These are phyloP conservation scores for Coprinopsis marcescibilis DNA, from an alignment of 768 basidiomycete species.

Conservation along the genomic window DNA sequence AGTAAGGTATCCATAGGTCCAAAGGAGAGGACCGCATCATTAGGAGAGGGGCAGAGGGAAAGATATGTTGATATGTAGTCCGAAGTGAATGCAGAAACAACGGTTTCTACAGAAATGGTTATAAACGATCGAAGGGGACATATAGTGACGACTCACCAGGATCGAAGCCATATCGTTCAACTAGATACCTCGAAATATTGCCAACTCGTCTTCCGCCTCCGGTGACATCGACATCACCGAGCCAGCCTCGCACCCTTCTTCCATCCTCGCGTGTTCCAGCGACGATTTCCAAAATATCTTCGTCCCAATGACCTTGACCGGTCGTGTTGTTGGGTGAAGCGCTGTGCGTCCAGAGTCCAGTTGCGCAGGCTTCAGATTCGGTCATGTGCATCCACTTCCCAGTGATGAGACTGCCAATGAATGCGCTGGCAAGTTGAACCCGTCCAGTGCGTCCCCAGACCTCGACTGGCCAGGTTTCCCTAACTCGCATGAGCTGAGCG, in stretches of 20 bases:
- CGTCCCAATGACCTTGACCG: slow-evolving; percentile 67
- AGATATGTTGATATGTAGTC: slow-evolving; percentile 75
- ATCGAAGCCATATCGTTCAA: slow-evolving; percentile 78
- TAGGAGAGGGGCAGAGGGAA: slow-evolving; percentile 63
- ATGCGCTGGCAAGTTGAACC: slow-evolving; percentile 72
- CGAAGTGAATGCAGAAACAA: slow-evolving; percentile 71
- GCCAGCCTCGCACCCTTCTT: slow-evolving; percentile 64
- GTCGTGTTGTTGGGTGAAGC: slow-evolving; percentile 21
- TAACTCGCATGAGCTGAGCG: slow-evolving; percentile 70
- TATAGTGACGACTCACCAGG: slow-evolving; percentile 39
- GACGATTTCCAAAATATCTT: slow-evolving; percentile 69
- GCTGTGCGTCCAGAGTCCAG: slow-evolving; percentile 75
- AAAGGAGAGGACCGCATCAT: slow-evolving; percentile 74
- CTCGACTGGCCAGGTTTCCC: slow-evolving; percentile 73
- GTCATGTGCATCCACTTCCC: slow-evolving; percentile 70
- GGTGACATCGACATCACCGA: slow-evolving; percentile 74
- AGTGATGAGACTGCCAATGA: slow-evolving; percentile 62
- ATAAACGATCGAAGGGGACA: slow-evolving; percentile 4
- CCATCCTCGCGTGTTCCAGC: slow-evolving; percentile 74
- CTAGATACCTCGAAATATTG: slow-evolving; percentile 66
- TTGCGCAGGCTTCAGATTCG: slow-evolving; percentile 73
- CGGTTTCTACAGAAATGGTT: slow-evolving; percentile 43
- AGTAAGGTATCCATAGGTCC: slow-evolving; percentile 78
- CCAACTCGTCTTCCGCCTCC: slow-evolving; percentile 61
- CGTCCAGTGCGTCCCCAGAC: slow-evolving; percentile 76